Evolutionary conservation across 208 protist genomes (phyloP).

Genomic region (Trypanosoma conorhini): DNA sequence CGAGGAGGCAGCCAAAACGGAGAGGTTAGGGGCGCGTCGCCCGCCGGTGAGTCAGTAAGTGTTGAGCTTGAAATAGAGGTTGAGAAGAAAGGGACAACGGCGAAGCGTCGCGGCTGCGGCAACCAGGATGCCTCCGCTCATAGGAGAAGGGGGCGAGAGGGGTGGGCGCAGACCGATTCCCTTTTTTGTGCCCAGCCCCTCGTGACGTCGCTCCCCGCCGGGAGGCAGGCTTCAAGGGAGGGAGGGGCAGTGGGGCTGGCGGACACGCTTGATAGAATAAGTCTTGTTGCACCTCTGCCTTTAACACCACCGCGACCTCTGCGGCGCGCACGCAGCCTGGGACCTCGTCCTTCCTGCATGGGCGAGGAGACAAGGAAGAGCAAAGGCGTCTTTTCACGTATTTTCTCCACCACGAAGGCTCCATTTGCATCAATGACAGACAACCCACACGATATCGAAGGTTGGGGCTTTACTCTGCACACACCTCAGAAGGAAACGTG

Average conservation of each 20-base stretch:
- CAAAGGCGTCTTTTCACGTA: background rate
- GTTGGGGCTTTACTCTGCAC: background rate
- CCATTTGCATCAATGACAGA: background rate
- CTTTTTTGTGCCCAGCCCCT: background rate
- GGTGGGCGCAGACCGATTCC: slow-evolving; percentile 1
- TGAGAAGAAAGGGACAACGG: background rate
- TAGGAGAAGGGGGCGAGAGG: background rate
- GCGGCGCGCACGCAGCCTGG: background rate
- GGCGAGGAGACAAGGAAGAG: background rate
- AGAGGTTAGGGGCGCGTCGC: background rate
- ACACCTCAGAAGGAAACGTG: background rate
- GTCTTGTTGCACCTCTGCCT: background rate
- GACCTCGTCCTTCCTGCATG: background rate
- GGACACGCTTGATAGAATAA: background rate
- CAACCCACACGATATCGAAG: background rate
- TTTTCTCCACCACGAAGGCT: background rate
- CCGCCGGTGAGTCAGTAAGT: background rate
- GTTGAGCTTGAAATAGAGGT: background rate
- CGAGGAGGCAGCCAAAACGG: background rate
- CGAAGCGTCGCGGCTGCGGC: background rate
- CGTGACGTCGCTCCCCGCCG: background rate
- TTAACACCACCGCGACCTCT: slow-evolving; percentile 15
- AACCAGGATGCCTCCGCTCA: background rate
- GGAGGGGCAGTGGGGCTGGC: no score
- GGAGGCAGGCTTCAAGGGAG: background rate